Conservation (phyloP, 2,329 filamentous ascomycete species). For the Microdochium paspali region DNA sequence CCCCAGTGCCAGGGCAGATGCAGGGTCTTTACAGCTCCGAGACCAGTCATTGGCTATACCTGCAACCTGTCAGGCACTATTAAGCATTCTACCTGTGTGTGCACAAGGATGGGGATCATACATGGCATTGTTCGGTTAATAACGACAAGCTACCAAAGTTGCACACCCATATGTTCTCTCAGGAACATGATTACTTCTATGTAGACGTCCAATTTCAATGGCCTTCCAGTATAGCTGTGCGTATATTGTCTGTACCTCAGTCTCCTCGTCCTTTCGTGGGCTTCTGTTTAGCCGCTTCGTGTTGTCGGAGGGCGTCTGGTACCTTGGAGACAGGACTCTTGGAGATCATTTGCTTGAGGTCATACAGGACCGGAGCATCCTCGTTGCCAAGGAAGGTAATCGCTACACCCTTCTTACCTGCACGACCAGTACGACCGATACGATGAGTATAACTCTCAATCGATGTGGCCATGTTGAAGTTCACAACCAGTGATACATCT, state of each 20-base stretch:
- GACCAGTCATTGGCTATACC: neutral
- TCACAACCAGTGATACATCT: conserved; percentile 88
- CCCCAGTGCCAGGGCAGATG: neutral
- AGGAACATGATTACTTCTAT: too few species aligned
- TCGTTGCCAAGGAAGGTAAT: conserved; percentile 93
- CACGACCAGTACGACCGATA: conserved; percentile 93
- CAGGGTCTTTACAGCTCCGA: neutral
- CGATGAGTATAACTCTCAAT: conserved; percentile 97
- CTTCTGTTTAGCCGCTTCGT: conserved; percentile 86
- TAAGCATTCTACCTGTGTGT: too few species aligned
- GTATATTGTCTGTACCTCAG: neutral
- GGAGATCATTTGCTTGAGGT: conserved; percentile 88
- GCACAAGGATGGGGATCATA: too few species aligned
- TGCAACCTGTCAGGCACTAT: neutral
- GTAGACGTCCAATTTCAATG: too few species aligned
- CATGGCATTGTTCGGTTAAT: neutral
- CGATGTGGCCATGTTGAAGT: conserved; percentile 94
- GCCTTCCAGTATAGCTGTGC: too few species aligned
- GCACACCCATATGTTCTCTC: too few species aligned
- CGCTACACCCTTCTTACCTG: conserved; percentile 90
- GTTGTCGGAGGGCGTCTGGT: conserved; percentile 81
- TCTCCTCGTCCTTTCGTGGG: conserved; percentile 32
- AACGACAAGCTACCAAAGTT: neutral
- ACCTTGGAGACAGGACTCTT: conserved; percentile 85
- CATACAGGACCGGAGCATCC: conserved; percentile 84